Evolutionary conservation across 371 early-diverging fungal species (phyloP), one percentile per base, ranked within the genome.

Genomic region (Syncephalis fuscata): DNA sequence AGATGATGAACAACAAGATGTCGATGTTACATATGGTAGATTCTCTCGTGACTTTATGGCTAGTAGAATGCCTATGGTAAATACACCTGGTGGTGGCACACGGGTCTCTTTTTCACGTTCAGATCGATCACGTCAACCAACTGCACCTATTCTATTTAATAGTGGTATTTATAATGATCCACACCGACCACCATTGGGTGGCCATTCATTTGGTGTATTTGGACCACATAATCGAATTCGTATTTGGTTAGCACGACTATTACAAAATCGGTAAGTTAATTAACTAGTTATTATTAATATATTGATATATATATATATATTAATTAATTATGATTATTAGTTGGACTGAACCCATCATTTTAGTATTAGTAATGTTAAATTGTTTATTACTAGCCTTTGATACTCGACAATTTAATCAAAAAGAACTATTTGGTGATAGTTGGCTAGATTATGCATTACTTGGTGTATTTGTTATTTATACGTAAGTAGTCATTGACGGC

Each of bases 391-490:
- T 76, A 22, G 50, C 72, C 10, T 39, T 57, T 9, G 54, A 17
- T 55, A 64, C 22, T 41, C 56, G 36, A 61, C 64, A 55, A 62
- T 57, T n/a, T 40, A 39, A n/a, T 20, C 20, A 39, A 24, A 44
- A 39, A 39, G 32, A 24, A 2, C 27, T 51, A 14, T 76, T 70
- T 68, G 69, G 71, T 3, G 51, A 58, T 19, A 65, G 63, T 10
- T 74, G 75, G 74, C 65, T 68, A 46, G 74, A 76, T 48, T 68
- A 62, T 58, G 65, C 63, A 9, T 51, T 76, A 3, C 46, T 78
- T 8, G 64, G 44, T 4, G 67, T 78, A 36, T 78, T 73, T 51
- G 54, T 58, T 32, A 53, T 68, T 43, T 74, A 74, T 50, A 73
- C 79, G 78, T 71, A 68, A 61, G 65, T 50, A 2, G 3, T 45